A percentile compares a stretch with the other conserved stretches of the same genome.
phyloP scores from a whole-genome alignment of 352 stramenopile species.

The Pythium volutum region DNA sequence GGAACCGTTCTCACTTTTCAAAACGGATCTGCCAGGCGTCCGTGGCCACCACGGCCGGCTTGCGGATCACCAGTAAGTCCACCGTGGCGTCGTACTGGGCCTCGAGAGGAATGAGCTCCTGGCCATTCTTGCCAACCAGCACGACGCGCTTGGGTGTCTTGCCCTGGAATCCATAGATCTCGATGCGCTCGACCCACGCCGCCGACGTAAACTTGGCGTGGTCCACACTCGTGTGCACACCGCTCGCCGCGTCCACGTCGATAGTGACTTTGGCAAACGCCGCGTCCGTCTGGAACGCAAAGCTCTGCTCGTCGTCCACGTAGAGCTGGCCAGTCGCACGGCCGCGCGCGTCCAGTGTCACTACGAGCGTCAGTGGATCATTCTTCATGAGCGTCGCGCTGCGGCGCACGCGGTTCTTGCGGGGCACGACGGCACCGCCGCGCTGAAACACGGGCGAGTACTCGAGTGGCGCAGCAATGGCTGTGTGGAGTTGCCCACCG shows the following conservation, averaged over 20 bases:
- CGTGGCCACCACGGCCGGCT: conserved; percentile 69
- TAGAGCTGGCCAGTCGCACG: conserved; percentile 91
- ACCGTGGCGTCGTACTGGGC: conserved; percentile 62
- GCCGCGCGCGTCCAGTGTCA: conserved; percentile 87
- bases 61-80: conserved; percentile 81
- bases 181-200: conserved; percentile 81
- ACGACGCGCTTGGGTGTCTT: conserved; percentile 48
- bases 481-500: conserved; percentile 53
- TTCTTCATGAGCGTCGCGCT: conserved; percentile 93
- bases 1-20: conserved; percentile 11
- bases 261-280: conserved; percentile 53
- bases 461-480: conserved; percentile 87
- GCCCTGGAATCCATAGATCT: conserved; percentile 64
- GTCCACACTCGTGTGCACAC: conserved; percentile 30
- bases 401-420: conserved; percentile 95
- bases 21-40: conserved; percentile 73
- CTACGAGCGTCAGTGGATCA: conserved; percentile 96
- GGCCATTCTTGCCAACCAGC: conserved; percentile 26
- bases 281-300: conserved; percentile 51
- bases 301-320: conserved; percentile 96
- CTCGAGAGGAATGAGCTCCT: conserved; percentile 30
- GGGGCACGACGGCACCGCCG: conserved; percentile 93
- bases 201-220: conserved; percentile 45
- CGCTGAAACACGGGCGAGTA: conserved; percentile 97
- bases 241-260: conserved; percentile 30